Conservation (phyloP, 768 basidiomycete genomes). For the Cantharellus anzutake region DNA sequence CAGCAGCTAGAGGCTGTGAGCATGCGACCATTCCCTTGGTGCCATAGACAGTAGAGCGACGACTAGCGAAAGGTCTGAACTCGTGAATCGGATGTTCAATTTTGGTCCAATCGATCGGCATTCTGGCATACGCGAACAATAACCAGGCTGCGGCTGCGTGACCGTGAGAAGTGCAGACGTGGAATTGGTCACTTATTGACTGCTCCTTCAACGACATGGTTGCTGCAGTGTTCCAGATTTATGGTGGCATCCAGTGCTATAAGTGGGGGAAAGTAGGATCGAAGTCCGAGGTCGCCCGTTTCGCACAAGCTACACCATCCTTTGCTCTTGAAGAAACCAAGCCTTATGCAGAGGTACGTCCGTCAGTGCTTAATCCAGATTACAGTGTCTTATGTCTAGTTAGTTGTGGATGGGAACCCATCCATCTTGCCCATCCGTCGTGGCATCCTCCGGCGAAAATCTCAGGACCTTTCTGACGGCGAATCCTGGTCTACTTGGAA, state of each 20-base stretch:
- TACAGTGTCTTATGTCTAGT: neutral
- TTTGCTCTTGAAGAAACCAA: conserved; percentile 49
- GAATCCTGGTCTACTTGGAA: conserved; percentile 52
- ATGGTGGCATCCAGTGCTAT: conserved; percentile 73
- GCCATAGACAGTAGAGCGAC: conserved; percentile 71
- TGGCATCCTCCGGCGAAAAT: conserved; percentile 31
- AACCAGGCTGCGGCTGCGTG: no score
- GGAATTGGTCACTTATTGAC: no score
- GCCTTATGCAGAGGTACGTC: conserved; percentile 82
- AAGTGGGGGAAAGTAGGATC: conserved; percentile 86
- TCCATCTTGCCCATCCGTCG: conserved; percentile 43
- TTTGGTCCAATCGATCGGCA: neutral
- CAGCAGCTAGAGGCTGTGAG: conserved; percentile 79
- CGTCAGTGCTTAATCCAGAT: neutral
- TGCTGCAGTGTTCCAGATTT: conserved; percentile 38
- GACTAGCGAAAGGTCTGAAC: conserved; percentile 38
- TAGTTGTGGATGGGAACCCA: conserved; percentile 99
- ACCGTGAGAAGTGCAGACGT: no score
- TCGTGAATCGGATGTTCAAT: neutral
- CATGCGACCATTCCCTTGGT: conserved; percentile 77
- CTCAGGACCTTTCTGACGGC: conserved; percentile 38
- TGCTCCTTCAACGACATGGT: no score
- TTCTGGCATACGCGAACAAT: neutral
- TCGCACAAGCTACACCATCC: conserved; percentile 43
- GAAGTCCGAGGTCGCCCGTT: conserved; percentile 73